Conservation (phyloP, 176 grass and related monocot species). For the Oryza glaberrima region DNA sequence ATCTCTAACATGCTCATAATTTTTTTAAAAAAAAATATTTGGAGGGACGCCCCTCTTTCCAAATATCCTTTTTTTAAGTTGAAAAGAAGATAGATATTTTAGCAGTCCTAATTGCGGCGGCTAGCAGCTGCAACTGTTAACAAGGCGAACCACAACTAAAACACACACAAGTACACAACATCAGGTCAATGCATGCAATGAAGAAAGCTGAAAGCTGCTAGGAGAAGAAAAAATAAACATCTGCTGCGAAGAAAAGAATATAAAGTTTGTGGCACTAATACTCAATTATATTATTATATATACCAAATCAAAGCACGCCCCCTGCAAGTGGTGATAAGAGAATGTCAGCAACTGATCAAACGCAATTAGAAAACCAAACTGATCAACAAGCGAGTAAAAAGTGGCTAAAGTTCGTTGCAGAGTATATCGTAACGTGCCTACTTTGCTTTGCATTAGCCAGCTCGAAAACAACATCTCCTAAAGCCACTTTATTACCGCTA, state of each 20-base stretch:
- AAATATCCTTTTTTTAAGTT: no score
- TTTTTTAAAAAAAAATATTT: no score
- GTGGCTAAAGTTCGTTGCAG: background rate
- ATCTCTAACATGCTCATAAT: no score
- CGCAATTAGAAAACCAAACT: background rate
- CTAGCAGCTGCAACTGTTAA: slow-evolving; percentile 20
- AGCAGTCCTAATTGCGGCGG: slow-evolving; percentile 8
- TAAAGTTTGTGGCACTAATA: background rate
- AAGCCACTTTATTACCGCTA: slow-evolving; percentile 33
- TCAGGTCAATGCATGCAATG: slow-evolving; percentile 34
- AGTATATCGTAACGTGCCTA: background rate
- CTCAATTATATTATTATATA: background rate
- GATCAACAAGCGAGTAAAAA: background rate
- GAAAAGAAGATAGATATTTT: background rate
- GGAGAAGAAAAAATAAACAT: background rate
- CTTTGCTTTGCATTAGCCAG: slow-evolving; percentile 40
- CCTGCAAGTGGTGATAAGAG: background rate
- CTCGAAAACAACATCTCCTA: slow-evolving; percentile 16
- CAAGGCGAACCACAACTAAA: background rate
- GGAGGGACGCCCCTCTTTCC: no score
- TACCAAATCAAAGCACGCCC: background rate
- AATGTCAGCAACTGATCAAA: background rate
- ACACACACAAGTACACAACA: background rate
- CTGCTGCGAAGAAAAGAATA: background rate
- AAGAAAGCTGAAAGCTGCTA: slow-evolving; percentile 30